These are phyloP conservation scores for Gymnopilus dilepis DNA, from an alignment of 768 basidiomycete genomes.

Conservation along the genomic window DNA sequence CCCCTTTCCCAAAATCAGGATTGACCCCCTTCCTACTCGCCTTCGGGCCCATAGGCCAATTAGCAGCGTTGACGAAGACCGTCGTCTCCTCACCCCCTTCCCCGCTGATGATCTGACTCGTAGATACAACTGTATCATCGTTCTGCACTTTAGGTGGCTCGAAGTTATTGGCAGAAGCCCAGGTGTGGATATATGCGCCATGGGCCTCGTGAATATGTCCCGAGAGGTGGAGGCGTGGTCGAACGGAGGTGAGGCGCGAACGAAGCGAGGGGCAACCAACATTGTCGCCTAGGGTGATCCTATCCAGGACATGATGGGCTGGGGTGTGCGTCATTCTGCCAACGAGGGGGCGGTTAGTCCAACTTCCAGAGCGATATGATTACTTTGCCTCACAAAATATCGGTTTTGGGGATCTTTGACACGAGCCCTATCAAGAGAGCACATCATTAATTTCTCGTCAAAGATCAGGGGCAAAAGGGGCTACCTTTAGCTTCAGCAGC, in stretches of 20 bases:
- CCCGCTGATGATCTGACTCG: neutral
- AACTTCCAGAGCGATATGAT: neutral
- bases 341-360: neutral
- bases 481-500: slow-evolving; percentile 38
- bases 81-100: slow-evolving; percentile 24
- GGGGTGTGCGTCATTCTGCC: slow-evolving; percentile 62
- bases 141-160: neutral
- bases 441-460: too few relatives aligned
- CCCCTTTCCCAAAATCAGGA: slow-evolving; percentile 37
- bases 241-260: slow-evolving; percentile 39
- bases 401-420: slow-evolving; percentile 35
- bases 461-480: neutral
- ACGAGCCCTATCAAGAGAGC: slow-evolving; percentile 29
- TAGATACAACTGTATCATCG: neutral
- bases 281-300: slow-evolving; percentile 35
- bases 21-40: slow-evolving; percentile 23
- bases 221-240: slow-evolving; percentile 51
- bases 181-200: slow-evolving; percentile 4
- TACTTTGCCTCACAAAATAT: slow-evolving; percentile 41
- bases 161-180: neutral
- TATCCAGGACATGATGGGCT: slow-evolving; percentile 54
- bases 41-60: slow-evolving; percentile 33
- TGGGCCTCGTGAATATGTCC: slow-evolving; percentile 57
- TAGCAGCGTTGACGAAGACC: slow-evolving; percentile 50
- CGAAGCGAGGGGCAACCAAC: slow-evolving; percentile 59